Conservation (phyloP, 2,329 filamentous ascomycete species). For the Trichoderma semiorbis region DNA sequence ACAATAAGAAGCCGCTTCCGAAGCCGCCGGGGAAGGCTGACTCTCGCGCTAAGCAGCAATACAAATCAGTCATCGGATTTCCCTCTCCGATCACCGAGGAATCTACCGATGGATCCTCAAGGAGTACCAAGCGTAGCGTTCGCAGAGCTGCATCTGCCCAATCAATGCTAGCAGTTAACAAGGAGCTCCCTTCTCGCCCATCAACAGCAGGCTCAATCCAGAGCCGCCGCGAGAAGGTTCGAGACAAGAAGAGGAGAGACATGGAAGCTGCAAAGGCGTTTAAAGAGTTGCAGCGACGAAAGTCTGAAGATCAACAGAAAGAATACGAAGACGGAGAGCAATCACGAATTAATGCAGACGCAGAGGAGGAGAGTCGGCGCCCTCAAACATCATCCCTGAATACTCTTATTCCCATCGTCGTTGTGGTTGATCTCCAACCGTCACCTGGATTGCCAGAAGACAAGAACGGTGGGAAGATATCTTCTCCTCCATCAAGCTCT, state of each 20-base stretch:
- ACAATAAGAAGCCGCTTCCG: slow-evolving; percentile 10
- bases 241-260: slow-evolving; percentile 39
- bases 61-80: not conserved
- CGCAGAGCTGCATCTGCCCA: slow-evolving; percentile 20
- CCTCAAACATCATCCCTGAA: not conserved
- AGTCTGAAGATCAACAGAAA: not conserved
- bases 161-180: slow-evolving; percentile 20
- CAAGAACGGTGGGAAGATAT: slow-evolving; percentile 19
- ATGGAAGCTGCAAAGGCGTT: slow-evolving; percentile 34
- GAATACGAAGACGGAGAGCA: not conserved
- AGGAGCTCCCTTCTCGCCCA: slow-evolving; percentile 19
- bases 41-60: not conserved
- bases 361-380: not conserved
- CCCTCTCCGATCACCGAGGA: slow-evolving; percentile 16
- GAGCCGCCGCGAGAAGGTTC: slow-evolving; percentile 38
- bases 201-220: slow-evolving; percentile 25
- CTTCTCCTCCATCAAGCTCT: not conserved
- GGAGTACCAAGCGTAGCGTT: not conserved
- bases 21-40: not conserved
- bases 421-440: slow-evolving; percentile 37
- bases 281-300: slow-evolving; percentile 11
- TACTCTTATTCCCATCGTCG: slow-evolving; percentile 38
- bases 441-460: slow-evolving; percentile 14
- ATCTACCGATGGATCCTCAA: not conserved
- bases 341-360: not conserved